Percentiles rank a stretch among this genome's conserved stretches.
Evolutionary conservation across 371 early-diverging fungal species (phyloP).

Genomic region (Massospora cicadina): DNA sequence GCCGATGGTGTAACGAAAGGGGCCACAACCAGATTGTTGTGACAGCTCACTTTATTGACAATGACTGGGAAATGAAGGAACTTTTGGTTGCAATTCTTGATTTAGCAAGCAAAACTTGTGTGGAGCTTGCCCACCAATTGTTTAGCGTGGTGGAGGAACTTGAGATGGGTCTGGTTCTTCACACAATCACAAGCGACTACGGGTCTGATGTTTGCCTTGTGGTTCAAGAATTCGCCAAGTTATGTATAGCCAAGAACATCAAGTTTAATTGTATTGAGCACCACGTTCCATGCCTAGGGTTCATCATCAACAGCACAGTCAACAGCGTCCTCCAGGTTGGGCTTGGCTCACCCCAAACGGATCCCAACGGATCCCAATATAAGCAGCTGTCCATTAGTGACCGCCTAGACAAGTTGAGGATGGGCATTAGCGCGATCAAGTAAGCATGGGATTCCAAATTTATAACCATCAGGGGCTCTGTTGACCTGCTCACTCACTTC

Average conservation of each 20-base stretch:
- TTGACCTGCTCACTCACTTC: not conserved
- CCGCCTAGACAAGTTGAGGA: not conserved
- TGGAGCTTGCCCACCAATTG: not conserved
- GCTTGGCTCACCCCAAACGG: not conserved
- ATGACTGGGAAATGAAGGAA: not conserved
- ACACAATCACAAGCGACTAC: not conserved
- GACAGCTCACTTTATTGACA: not conserved
- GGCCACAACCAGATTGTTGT: not conserved
- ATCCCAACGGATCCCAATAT: not conserved
- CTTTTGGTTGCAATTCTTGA: not conserved
- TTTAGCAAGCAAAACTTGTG: not conserved
- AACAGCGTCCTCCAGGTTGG: not conserved
- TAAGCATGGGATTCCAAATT: no score
- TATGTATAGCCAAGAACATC: not conserved
- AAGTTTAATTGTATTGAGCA: not conserved
- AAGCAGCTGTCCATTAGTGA: not conserved
- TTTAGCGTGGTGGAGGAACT: not conserved
- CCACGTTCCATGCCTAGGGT: not conserved
- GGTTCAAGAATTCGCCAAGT: not conserved
- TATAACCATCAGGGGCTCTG: not conserved
- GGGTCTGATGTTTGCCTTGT: not conserved
- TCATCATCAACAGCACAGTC: not conserved
- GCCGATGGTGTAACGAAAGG: not conserved
- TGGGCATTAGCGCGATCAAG: not conserved
- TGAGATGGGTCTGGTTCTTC: not conserved